Evolutionary conservation across 225 moss, liverwort and hornwort species (phyloP).

Genomic region (Pseudisothecium myosuroides): DNA sequence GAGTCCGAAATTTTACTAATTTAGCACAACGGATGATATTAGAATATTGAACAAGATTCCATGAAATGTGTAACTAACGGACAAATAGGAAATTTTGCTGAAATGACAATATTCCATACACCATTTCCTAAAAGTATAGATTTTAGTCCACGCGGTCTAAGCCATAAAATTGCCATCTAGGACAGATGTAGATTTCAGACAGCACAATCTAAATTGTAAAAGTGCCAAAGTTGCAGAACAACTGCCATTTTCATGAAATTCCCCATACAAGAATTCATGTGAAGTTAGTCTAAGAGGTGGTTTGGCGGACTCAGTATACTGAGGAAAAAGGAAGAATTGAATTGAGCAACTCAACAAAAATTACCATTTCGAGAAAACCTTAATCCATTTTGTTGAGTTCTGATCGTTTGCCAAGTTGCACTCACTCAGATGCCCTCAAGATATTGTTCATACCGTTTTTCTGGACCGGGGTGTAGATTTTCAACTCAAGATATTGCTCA

Average conservation of each 20-base stretch:
- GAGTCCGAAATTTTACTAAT: background rate
- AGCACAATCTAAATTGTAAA: too few relatives aligned
- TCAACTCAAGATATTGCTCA: background rate
- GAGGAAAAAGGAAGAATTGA: background rate
- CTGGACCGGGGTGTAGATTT: background rate
- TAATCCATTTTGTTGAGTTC: background rate
- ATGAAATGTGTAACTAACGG: background rate
- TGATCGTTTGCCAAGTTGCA: background rate
- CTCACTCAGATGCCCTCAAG: background rate
- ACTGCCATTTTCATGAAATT: too few relatives aligned
- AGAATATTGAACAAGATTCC: background rate
- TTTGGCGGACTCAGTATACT: background rate
- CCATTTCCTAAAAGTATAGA: too few relatives aligned
- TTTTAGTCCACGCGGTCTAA: too few relatives aligned
- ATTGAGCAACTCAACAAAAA: background rate
- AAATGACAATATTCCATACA: too few relatives aligned
- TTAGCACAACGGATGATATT: background rate
- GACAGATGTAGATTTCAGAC: too few relatives aligned
- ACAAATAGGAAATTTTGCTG: too few relatives aligned
- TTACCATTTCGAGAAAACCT: background rate
- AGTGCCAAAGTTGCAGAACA: too few relatives aligned
- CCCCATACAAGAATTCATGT: too few relatives aligned
- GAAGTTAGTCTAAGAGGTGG: background rate
- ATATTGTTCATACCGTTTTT: background rate
- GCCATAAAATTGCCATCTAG: too few relatives aligned